Evolutionary conservation across 2,329 filamentous ascomycete genomes (phyloP), one percentile per base, ranked within the genome.

Genomic region (Claviceps humidiphila): DNA sequence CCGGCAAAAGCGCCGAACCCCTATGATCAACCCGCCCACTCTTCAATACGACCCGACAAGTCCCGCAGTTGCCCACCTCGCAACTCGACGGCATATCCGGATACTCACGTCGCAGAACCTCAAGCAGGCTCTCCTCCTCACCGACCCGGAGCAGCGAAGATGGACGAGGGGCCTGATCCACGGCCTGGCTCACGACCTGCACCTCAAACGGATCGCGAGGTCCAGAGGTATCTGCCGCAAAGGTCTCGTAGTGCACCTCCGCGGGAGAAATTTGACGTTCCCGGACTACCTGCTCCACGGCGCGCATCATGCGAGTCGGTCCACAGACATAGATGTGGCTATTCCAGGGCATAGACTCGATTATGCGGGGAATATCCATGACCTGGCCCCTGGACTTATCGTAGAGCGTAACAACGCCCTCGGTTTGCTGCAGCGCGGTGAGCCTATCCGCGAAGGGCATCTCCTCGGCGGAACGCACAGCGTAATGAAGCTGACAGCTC

Each of bases 261-360:
- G 71, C 66, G 2, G 72, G 66, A 0, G 68, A 62, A 0, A 84
- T 66, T 0, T 71, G 68, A 8, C 66, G 65, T 7, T 63, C 63
- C 8, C 66, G 64, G 0, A 74, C 72, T 13, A 70, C 70, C 2
- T 58, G 58, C 20, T 60, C 61, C 0, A 76, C 73, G 44, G 73
- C 75, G 5, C 77, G 71, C 69, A 82, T 78, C 65, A 85, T 72
- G 7, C 75, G 68, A 8, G 61, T 58, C 0, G 81, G 80, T 0
- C 82, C 81, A 60, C 81, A 85, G 24, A 78, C 74, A 60, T 82
- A 84, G 4, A 84, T 64, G 50, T 77, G 75, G 9, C 75, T 75
- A 58, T 78, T 80, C 72, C 73, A 76, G 5, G 69, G 65, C 50
- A 76, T 64, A 0, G 56, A 61, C 1, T 63, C 60, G 9, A 84